Percentiles rank a stretch among this genome's conserved stretches.
These are phyloP conservation scores for Amphicarpaea edgeworthii DNA, from an alignment of 306 rosid species.

Conservation along the genomic window DNA sequence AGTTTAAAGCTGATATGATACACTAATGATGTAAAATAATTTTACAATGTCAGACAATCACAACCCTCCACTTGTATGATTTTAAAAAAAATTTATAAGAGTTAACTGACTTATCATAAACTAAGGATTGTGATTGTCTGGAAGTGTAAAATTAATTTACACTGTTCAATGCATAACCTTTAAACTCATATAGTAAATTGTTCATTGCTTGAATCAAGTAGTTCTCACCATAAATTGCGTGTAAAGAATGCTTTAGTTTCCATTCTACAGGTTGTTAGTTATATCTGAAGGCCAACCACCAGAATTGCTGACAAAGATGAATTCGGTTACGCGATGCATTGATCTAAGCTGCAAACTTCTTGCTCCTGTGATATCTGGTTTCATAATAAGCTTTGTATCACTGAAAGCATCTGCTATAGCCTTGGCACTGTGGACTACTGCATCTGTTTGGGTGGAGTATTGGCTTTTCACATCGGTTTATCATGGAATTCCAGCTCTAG, in stretches of 20 bases:
- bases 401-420: conserved; percentile 82
- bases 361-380: conserved; percentile 87
- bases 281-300: conserved; percentile 77
- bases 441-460: conserved; percentile 82
- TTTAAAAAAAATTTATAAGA: no score
- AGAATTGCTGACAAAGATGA: conserved; percentile 70
- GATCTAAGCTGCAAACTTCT: conserved; percentile 84
- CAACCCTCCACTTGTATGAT: no score
- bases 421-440: conserved; percentile 73
- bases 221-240: not conserved
- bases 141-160: no score
- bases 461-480: conserved; percentile 84
- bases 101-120: no score
- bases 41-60: no score
- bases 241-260: not conserved
- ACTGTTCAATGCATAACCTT: no score
- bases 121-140: no score
- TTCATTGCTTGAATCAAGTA: no score
- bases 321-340: conserved; percentile 74
- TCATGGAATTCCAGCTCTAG: conserved; percentile 77
- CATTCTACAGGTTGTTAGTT: conserved; percentile 78
- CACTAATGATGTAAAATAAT: no score
- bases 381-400: conserved; percentile 84
- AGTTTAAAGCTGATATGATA: no score
- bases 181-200: no score